A percentile compares a stretch with the other conserved stretches of the same genome.
Conservation (phyloP, 495 filamentous ascomycete species). For the Durotheca rogersii region DNA sequence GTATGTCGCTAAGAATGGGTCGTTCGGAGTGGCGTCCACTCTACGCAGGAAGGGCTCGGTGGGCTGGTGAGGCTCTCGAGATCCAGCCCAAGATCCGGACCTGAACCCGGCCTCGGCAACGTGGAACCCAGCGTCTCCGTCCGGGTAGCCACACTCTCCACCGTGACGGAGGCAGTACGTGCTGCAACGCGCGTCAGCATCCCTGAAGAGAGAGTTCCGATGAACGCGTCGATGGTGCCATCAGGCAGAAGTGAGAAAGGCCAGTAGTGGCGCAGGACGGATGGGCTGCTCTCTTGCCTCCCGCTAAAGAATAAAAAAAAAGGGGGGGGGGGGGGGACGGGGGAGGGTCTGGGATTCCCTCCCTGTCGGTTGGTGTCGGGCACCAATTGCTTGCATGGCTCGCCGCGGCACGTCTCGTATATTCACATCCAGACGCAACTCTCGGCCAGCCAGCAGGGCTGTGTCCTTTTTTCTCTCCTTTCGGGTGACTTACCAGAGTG, state of each 20-base stretch:
- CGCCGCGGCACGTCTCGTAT: constrained; percentile 16
- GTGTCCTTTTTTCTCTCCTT: constrained; percentile 38
- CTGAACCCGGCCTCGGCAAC: constrained; percentile 17
- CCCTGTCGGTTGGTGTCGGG: constrained; percentile 14
- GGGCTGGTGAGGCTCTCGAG: constrained; percentile 30
- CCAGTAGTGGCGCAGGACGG: constrained; percentile 4
- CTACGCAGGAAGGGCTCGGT: constrained; percentile 20
- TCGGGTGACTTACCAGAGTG: constrained; percentile 37
- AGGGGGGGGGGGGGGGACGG: constrained; percentile 3
- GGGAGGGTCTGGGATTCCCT: constrained; percentile 4
- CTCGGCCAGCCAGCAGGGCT: constrained; percentile 34
- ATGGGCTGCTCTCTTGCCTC: constrained; percentile 3
- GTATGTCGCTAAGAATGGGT: constrained; percentile 35
- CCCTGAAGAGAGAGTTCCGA: constrained; percentile 8
- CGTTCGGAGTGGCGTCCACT: constrained; percentile 23
- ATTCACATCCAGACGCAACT: constrained; percentile 10
- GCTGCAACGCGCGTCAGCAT: constrained; percentile 24
- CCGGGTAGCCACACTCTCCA: constrained; percentile 35
- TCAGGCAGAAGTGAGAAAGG: constrained; percentile 3
- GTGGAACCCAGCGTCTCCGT: constrained; percentile 24
- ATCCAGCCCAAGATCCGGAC: constrained; percentile 16
- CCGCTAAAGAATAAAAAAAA: too few relatives aligned
- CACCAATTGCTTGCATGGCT: constrained; percentile 23
- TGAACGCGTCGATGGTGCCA: neutral
- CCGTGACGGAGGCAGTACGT: constrained; percentile 40